A percentile compares a stretch with the other conserved stretches of the same genome.
Conservation (phyloP, 1,284 basidiomycete genomes). For the Cutaneotrichosporon cyanovorans region DNA sequence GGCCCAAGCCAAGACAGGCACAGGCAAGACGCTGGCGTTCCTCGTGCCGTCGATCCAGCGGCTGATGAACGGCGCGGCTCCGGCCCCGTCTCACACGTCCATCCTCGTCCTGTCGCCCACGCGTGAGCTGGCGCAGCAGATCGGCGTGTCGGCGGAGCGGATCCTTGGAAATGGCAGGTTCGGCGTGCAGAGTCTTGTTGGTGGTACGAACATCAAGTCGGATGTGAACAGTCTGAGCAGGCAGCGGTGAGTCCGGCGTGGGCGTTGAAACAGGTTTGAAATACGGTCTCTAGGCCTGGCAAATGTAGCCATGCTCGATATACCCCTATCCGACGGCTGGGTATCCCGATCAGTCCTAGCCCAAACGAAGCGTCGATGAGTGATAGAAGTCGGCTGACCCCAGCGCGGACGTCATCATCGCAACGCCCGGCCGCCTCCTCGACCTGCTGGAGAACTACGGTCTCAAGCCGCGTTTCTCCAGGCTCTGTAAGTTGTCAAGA, state of each 20-base stretch:
- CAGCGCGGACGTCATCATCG: slow-evolving; percentile 46
- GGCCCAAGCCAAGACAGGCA: slow-evolving; percentile 52
- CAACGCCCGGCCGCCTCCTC: slow-evolving; percentile 50
- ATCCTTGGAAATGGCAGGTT: slow-evolving; percentile 22
- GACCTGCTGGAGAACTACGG: slow-evolving; percentile 47
- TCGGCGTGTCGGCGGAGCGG: slow-evolving; percentile 27
- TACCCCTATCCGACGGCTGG: too few species aligned
- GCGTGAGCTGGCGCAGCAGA: slow-evolving; percentile 49
- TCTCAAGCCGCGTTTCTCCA: slow-evolving; percentile 33
- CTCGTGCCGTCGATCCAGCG: slow-evolving; percentile 49
- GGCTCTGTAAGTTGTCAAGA: slow-evolving; percentile 20
- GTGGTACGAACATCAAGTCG: slow-evolving; percentile 47
- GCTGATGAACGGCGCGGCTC: slow-evolving; percentile 29
- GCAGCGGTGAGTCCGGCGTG: too few species aligned
- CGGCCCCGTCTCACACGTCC: slow-evolving; percentile 23
- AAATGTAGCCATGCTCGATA: too few species aligned
- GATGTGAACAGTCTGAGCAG: slow-evolving; percentile 40
- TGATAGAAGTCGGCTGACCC: slow-evolving; percentile 1
- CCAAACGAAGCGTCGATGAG: too few species aligned
- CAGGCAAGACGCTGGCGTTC: slow-evolving; percentile 53
- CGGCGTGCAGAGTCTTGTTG: slow-evolving; percentile 45
- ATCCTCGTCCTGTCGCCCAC: slow-evolving; percentile 48
- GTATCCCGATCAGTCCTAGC: too few species aligned
- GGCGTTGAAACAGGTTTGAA: slow-evolving; percentile 1
- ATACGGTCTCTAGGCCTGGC: neutral